Evolutionary conservation across 169 alveolate genomes (phyloP).

Genomic region (Eimeria tenella): DNA sequence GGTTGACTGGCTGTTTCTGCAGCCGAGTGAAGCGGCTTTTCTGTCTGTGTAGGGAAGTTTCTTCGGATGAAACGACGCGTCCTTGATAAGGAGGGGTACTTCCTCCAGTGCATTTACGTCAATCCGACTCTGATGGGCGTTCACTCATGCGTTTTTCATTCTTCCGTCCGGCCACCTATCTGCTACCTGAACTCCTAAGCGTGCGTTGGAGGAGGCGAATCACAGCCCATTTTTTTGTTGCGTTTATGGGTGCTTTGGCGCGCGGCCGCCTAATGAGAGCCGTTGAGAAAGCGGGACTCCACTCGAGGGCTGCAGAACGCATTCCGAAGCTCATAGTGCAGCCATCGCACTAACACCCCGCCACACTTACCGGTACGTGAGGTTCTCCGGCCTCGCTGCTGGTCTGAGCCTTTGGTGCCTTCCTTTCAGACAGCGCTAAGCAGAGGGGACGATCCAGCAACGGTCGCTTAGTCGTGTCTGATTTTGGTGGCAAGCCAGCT

Average conservation of each 20-base stretch:
- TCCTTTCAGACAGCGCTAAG: background rate
- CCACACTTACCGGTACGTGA: background rate
- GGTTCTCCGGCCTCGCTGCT: background rate
- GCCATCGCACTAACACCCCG: constrained; percentile 47
- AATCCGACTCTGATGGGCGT: constrained; percentile 39
- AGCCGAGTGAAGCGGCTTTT: too few species aligned
- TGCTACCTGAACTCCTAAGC: too few species aligned
- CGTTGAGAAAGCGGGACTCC: background rate
- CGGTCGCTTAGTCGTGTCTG: background rate
- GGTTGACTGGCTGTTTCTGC: too few species aligned
- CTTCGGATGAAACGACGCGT: background rate
- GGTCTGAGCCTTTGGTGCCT: background rate
- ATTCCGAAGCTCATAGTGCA: background rate
- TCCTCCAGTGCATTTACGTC: constrained; percentile 3
- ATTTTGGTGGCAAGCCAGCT: background rate
- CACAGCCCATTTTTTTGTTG: too few species aligned
- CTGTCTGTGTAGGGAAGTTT: constrained; percentile 32
- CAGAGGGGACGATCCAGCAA: background rate
- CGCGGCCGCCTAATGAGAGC: too few species aligned
- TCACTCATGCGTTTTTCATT: background rate
- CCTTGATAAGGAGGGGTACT: background rate
- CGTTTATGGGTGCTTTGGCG: too few species aligned
- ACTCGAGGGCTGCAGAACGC: constrained; percentile 5
- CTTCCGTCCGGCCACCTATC: background rate
- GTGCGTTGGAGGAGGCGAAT: too few species aligned